Base-by-base conservation (phyloP, 805 yeast species). In the Starmerella ratchasimensis region DNA sequence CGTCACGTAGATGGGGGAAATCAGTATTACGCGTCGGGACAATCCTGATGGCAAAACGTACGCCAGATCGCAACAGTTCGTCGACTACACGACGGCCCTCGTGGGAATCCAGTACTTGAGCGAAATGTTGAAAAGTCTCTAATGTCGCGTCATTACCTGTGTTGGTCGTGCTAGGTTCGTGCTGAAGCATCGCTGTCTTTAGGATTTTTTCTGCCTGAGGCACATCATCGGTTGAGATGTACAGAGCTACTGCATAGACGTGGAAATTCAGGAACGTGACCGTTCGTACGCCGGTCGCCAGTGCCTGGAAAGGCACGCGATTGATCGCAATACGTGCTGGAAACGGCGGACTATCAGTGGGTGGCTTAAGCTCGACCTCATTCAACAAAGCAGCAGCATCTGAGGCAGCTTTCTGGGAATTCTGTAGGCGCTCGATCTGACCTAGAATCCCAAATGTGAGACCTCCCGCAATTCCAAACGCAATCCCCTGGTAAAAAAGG, bases 11-110 rank as follows among this genome's bases (percentile, higher is more conserved):
- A 55, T 90, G 97, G 45, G 74, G 74, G 59, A 80, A 84, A 59
- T 88, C 96, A 1, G 97, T 88, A 56, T 80, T 83, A 54, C 95
- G 71, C 14, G 78, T 74, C 0, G 98, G 96, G 9, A 79, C 75
- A 41, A 88, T 76, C 45, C 93, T 66, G 19, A 84, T 76, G 31
- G 75, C 63, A 48, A 83, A 68, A 40, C 74, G 68, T 25, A 78
- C 69, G 11, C 74, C 71, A 9, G 71, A 57, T 30, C 70, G 72
- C 28, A 84, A 54, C 33, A 86, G 60, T 38, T 68, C 64, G 15
- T 68, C 65, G 21, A 82, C 57, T 15, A 82, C 51, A 2, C 68
- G 63, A 8, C 64, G 60, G 1, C 88, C 73, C 6, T 58, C 62
- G 1, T 71, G 64, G 33, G 39, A 42, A 24, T 33, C 30, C 20